These are phyloP conservation scores for Barbarea vulgaris DNA, from an alignment of 345 rosid species.

Conservation along the genomic window DNA sequence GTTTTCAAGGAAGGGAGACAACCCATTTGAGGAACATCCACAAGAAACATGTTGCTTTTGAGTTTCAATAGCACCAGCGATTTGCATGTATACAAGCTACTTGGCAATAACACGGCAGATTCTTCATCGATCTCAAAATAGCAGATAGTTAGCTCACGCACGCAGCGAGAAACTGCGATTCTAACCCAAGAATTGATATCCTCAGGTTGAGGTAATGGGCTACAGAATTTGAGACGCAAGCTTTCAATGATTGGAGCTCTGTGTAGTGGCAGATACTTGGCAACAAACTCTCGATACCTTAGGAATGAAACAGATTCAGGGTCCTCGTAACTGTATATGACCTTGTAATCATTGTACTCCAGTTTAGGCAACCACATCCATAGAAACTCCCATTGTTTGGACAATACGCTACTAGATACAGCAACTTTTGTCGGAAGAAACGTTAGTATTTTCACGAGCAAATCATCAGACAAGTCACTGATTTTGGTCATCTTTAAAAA, in stretches of 20 bases:
- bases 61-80: not conserved
- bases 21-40: not conserved
- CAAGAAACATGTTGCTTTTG: not conserved
- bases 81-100: not conserved
- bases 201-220: not conserved
- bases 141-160: not conserved
- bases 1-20: constrained; percentile 10
- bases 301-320: not conserved
- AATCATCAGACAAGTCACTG: no score
- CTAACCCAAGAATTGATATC: not conserved
- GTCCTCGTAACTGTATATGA: no score
- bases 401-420: not conserved
- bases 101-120: not conserved
- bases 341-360: not conserved
- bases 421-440: constrained; percentile 1
- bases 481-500: no score
- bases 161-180: not conserved
- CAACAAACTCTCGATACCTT: not conserved
- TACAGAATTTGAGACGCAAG: not conserved
- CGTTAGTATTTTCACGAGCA: not conserved
- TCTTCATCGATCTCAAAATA: accelerated
- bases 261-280: not conserved
- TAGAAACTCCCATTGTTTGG: constrained; percentile 2
- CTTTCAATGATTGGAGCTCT: not conserved
- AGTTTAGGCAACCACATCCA: constrained; percentile 5